Evolutionary conservation across 1,284 basidiomycete species (phyloP).

Genomic region (Bjerkandera adusta): DNA sequence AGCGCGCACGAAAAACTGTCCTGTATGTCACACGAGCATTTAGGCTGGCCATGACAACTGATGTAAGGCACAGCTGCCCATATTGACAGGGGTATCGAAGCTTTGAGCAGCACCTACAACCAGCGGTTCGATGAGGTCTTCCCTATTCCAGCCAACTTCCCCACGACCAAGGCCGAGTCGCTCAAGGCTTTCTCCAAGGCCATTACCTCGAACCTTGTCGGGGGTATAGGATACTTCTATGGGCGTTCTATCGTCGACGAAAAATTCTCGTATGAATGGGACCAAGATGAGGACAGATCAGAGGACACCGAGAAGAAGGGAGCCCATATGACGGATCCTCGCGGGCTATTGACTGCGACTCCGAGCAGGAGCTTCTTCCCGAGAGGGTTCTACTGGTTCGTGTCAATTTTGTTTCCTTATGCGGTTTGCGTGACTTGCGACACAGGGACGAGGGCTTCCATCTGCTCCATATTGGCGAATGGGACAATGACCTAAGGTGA

Average conservation of each 20-base stretch:
- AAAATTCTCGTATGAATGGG: conserved; percentile 86
- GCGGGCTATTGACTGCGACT: conserved; percentile 84
- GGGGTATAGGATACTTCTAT: conserved; percentile 93
- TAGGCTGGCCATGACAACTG: background rate
- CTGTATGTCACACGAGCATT: conserved; percentile 40
- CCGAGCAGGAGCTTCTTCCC: conserved; percentile 96
- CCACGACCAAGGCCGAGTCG: conserved; percentile 44
- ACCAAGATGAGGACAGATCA: conserved; percentile 68
- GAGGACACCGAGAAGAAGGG: conserved; percentile 46
- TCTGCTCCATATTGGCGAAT: conserved; percentile 83
- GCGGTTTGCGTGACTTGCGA: conserved; percentile 8
- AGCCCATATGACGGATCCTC: conserved; percentile 70
- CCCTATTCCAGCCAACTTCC: conserved; percentile 58
- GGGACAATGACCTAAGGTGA: conserved; percentile 91
- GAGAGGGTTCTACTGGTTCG: conserved; percentile 91
- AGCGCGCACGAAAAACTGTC: conserved; percentile 58
- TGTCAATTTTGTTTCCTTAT: background rate
- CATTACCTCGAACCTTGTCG: conserved; percentile 86
- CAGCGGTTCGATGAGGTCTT: conserved; percentile 69
- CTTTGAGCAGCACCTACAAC: conserved; percentile 61
- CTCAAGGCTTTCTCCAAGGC: conserved; percentile 79
- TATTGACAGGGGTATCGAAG: conserved; percentile 68
- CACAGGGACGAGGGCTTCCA: conserved; percentile 95
- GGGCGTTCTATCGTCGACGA: conserved; percentile 88
- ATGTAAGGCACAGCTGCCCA: conserved; percentile 41